Evolutionary conservation across 2,329 filamentous ascomycete genomes (phyloP).

Genomic region (Claviceps lovelessii): DNA sequence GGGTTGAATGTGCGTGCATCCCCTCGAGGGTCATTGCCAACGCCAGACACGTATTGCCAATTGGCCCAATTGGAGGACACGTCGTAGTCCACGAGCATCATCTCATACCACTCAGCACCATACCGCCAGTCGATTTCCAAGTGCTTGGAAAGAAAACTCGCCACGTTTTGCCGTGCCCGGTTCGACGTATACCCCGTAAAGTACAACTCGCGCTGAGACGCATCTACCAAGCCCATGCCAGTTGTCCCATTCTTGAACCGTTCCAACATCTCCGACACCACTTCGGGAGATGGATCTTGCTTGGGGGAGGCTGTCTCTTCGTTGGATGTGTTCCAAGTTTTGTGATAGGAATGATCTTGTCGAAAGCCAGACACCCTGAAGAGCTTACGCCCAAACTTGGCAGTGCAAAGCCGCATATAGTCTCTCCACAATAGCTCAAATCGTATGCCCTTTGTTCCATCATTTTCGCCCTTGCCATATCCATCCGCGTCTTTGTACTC

Average conservation of each 20-base stretch:
- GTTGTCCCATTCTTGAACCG: slow-evolving; percentile 54
- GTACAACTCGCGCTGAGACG: slow-evolving; percentile 58
- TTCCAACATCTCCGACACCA: slow-evolving; percentile 34
- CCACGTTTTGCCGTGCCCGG: slow-evolving; percentile 61
- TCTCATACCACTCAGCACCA: slow-evolving; percentile 73
- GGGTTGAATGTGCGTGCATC: slow-evolving; percentile 67
- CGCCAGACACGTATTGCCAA: slow-evolving; percentile 69
- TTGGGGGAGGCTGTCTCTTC: slow-evolving; percentile 16
- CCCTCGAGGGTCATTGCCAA: slow-evolving; percentile 64
- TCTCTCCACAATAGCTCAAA: slow-evolving; percentile 68
- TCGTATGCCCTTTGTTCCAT: slow-evolving; percentile 53
- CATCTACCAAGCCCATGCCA: slow-evolving; percentile 65
- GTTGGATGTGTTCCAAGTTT: slow-evolving; percentile 35
- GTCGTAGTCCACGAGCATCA: slow-evolving; percentile 61
- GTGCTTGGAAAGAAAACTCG: slow-evolving; percentile 59
- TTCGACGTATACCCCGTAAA: slow-evolving; percentile 69
- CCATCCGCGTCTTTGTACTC: slow-evolving; percentile 31
- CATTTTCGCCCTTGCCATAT: slow-evolving; percentile 57
- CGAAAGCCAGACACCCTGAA: slow-evolving; percentile 54
- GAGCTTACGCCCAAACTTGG: slow-evolving; percentile 52
- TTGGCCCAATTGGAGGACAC: slow-evolving; percentile 66
- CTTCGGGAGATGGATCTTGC: slow-evolving; percentile 26
- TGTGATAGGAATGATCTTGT: slow-evolving; percentile 23
- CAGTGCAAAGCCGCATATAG: slow-evolving; percentile 64
- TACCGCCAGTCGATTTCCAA: slow-evolving; percentile 65